A percentile compares a stretch with the other conserved stretches of the same genome.
Evolutionary conservation across 768 basidiomycete genomes (phyloP).

Genomic region (Mycena leptocephala): DNA sequence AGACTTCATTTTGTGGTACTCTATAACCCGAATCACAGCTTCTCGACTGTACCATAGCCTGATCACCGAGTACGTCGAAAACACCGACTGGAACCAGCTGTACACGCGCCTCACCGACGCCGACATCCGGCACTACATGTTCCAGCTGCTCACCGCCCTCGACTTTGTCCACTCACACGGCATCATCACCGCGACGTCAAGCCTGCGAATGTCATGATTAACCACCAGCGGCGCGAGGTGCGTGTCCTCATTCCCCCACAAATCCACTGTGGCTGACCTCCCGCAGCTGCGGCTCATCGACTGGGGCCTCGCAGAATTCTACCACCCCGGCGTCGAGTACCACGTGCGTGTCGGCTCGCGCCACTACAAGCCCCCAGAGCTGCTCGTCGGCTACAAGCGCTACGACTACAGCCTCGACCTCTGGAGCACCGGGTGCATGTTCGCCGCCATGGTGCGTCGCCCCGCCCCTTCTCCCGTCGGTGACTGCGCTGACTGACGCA

Average conservation of each 20-base stretch:
- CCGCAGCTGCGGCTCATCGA: constrained; percentile 74
- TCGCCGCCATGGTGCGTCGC: constrained; percentile 76
- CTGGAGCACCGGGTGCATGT: constrained; percentile 87
- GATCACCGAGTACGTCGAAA: constrained; percentile 79
- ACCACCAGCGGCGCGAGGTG: constrained; percentile 75
- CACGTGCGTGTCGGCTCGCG: constrained; percentile 76
- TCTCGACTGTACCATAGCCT: constrained; percentile 75
- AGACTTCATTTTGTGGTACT: neutral
- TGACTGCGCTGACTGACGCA: neutral
- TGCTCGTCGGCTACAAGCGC: constrained; percentile 80
- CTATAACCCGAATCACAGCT: constrained; percentile 37
- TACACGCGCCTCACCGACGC: constrained; percentile 73
- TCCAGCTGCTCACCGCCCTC: constrained; percentile 79
- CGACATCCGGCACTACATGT: constrained; percentile 79
- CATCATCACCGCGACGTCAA: constrained; percentile 71
- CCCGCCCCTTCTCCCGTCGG: no score
- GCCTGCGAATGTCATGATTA: constrained; percentile 82
- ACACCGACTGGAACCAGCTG: constrained; percentile 76
- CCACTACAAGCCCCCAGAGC: constrained; percentile 79
- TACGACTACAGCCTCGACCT: constrained; percentile 84
- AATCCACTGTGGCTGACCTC: neutral
- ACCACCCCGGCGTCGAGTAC: constrained; percentile 79
- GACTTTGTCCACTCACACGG: constrained; percentile 74
- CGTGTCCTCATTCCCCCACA: constrained; percentile 34
- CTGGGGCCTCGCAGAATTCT: constrained; percentile 87